Conservation (phyloP, 768 basidiomycete genomes). For the Russula griseocarnosa region DNA sequence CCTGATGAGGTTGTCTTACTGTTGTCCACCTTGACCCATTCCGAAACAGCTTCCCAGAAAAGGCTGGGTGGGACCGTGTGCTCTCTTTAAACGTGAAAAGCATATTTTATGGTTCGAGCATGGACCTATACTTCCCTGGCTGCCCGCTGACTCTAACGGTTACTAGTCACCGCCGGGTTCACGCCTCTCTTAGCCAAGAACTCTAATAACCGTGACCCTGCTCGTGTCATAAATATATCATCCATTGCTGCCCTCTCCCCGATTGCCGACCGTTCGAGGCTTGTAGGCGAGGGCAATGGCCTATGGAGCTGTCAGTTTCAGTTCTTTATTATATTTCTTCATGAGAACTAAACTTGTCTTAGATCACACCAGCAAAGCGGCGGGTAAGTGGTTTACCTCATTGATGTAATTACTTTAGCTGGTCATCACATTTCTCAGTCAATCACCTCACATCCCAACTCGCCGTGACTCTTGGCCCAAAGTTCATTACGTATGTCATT, state of each 20-base stretch:
- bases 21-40: too few relatives aligned
- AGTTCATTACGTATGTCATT: slow-evolving; percentile 59
- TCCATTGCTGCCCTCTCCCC: slow-evolving; percentile 60
- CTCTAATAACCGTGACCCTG: slow-evolving; percentile 59
- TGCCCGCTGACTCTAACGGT: not conserved
- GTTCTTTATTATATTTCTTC: not conserved
- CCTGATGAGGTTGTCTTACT: not conserved
- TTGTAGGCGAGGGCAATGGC: slow-evolving; percentile 56
- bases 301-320: slow-evolving; percentile 71
- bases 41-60: slow-evolving; percentile 57
- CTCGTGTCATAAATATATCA: slow-evolving; percentile 78
- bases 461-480: slow-evolving; percentile 57
- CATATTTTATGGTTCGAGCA: slow-evolving; percentile 66
- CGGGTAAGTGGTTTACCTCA: slow-evolving; percentile 31
- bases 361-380: slow-evolving; percentile 86
- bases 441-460: slow-evolving; percentile 76
- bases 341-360: slow-evolving; percentile 2
- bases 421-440: slow-evolving; percentile 33
- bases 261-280: slow-evolving; percentile 41
- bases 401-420: not conserved
- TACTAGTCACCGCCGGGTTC: slow-evolving; percentile 57
- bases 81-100: slow-evolving; percentile 83
- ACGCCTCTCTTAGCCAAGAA: slow-evolving; percentile 64
- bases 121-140: slow-evolving; percentile 2
- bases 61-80: slow-evolving; percentile 82